phyloP scores from a whole-genome alignment of 140 eudicot genomes.

The Oenanthe javanica region DNA sequence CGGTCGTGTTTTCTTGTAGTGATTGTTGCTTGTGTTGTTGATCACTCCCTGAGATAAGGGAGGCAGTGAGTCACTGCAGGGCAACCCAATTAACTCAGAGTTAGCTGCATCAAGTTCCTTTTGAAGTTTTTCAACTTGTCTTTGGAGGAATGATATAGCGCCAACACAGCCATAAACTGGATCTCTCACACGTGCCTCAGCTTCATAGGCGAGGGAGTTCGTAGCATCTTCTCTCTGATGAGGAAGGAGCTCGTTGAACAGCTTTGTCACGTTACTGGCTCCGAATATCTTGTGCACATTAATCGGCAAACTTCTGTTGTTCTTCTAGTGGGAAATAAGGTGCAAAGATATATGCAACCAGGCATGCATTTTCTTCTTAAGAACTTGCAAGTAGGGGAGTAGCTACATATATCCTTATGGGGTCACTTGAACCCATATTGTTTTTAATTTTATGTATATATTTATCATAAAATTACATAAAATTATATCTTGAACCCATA shows the following conservation, averaged over 20 bases:
- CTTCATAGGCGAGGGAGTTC: slow-evolving; percentile 82
- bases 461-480: too few species aligned
- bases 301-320: slow-evolving; percentile 62
- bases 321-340: slow-evolving; percentile 92
- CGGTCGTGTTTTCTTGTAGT: too few species aligned
- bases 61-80: slow-evolving; percentile 1
- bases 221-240: slow-evolving; percentile 89
- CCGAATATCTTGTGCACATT: slow-evolving; percentile 87
- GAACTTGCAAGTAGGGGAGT: slow-evolving; percentile 22
- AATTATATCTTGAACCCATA: too few species aligned
- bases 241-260: slow-evolving; percentile 71
- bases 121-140: slow-evolving; percentile 76
- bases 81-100: slow-evolving; percentile 56
- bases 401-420: too few species aligned
- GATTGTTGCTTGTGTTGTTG: background rate
- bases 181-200: slow-evolving; percentile 80
- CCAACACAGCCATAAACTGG: slow-evolving; percentile 92
- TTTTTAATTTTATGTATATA: too few species aligned
- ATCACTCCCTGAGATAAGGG: background rate
- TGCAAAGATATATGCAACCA: slow-evolving; percentile 60
- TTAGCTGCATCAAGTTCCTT: slow-evolving; percentile 85
- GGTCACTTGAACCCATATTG: too few species aligned
- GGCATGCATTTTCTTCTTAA: slow-evolving; percentile 57
- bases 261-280: slow-evolving; percentile 83
- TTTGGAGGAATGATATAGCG: slow-evolving; percentile 71